Evolutionary conservation across 768 basidiomycete genomes (phyloP).

Genomic region (Albatrellus ellisii): DNA sequence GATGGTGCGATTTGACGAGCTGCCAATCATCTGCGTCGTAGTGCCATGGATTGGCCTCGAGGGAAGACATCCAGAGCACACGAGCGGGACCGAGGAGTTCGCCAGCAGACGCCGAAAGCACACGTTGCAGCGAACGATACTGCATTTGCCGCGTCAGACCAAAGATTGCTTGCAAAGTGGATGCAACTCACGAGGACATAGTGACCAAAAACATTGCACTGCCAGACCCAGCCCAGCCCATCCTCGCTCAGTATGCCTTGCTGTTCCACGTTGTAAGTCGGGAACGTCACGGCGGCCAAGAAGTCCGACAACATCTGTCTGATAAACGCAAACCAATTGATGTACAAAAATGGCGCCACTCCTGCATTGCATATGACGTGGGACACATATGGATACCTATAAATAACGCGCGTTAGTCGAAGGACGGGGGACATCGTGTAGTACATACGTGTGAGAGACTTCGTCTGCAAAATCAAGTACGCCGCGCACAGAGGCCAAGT

Average conservation of each 20-base stretch:
- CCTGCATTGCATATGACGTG: conserved; percentile 79
- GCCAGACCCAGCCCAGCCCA: conserved; percentile 72
- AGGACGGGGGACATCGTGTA: neutral
- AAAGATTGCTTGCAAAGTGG: neutral
- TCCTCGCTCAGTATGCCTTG: conserved; percentile 49
- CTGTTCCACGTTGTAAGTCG: conserved; percentile 43
- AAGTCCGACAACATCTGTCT: conserved; percentile 29
- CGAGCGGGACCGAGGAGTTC: conserved; percentile 31
- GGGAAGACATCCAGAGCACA: conserved; percentile 71
- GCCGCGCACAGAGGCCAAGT: conserved; percentile 47
- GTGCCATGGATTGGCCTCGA: conserved; percentile 40
- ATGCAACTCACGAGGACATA: conserved; percentile 52
- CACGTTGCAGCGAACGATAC: conserved; percentile 48
- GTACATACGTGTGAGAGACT: conserved; percentile 37
- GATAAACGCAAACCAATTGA: conserved; percentile 36
- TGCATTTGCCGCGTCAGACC: conserved; percentile 19
- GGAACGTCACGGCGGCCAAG: conserved; percentile 36
- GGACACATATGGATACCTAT: conserved; percentile 69
- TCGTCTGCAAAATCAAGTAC: conserved; percentile 50
- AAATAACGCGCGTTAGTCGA: neutral
- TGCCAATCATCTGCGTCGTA: conserved; percentile 66
- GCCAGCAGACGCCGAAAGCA: conserved; percentile 31
- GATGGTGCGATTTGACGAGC: conserved; percentile 38
- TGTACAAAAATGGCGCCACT: conserved; percentile 38
- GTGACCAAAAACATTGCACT: conserved; percentile 75